Evolutionary conservation across 208 protist genomes (phyloP).

Genomic region (Spongospora subterranea): DNA sequence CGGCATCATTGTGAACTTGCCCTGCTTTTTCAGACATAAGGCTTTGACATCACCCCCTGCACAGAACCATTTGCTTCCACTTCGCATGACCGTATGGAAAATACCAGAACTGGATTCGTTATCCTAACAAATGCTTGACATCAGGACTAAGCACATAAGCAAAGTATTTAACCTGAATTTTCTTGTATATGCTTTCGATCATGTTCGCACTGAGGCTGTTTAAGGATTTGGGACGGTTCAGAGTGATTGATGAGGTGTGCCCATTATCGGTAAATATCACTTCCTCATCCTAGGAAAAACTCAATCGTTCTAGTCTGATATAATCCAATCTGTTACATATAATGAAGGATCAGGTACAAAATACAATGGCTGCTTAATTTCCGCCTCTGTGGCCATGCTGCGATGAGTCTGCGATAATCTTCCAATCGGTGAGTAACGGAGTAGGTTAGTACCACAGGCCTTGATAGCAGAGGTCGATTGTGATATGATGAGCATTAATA

Average conservation of each 20-base stretch:
- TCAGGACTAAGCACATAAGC: neutral
- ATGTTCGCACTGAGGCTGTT: slow-evolving; percentile 55
- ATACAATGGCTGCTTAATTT: neutral
- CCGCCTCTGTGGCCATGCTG: neutral
- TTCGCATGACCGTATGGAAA: neutral
- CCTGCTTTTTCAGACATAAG: neutral
- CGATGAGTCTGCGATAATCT: too few relatives aligned
- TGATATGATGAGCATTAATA: too few relatives aligned
- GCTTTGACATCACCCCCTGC: slow-evolving; percentile 55
- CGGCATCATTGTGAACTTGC: too few relatives aligned
- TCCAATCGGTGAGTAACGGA: too few relatives aligned
- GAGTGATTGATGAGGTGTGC: neutral
- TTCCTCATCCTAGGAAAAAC: neutral
- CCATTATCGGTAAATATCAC: neutral
- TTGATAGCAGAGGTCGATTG: too few relatives aligned
- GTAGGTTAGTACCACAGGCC: too few relatives aligned
- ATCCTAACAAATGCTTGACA: neutral
- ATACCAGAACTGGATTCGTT: neutral
- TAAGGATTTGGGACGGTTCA: slow-evolving; percentile 53
- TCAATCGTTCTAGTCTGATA: neutral
- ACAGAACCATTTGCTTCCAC: slow-evolving; percentile 33
- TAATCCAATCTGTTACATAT: too few relatives aligned
- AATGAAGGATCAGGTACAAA: neutral
- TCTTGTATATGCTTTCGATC: slow-evolving; percentile 42
- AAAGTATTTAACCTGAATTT: neutral